A percentile compares a stretch with the other conserved stretches of the same genome.
Evolutionary conservation across 306 rosid species (phyloP).

Genomic region (Lotus japonicus): DNA sequence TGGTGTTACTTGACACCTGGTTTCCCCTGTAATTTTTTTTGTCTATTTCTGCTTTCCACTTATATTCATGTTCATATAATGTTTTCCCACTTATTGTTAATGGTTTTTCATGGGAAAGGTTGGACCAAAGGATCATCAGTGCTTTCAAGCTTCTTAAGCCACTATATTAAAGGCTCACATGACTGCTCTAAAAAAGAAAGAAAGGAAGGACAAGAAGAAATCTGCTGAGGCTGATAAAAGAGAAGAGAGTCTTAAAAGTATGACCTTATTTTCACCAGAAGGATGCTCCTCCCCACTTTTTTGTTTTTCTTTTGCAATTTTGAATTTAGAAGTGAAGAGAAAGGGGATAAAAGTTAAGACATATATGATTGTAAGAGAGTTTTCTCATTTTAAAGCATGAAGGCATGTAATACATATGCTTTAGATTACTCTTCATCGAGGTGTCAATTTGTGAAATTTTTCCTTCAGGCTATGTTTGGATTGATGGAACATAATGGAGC

Average conservation of each 20-base stretch:
- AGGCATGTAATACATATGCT: background rate
- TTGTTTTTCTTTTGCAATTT: background rate
- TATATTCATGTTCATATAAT: background rate
- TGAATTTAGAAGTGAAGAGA: background rate
- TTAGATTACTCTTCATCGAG: slow-evolving; percentile 5
- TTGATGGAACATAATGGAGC: too few relatives aligned
- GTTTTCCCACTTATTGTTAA: background rate
- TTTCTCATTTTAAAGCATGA: background rate
- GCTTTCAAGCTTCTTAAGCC: slow-evolving; percentile 96
- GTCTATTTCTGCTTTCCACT: background rate
- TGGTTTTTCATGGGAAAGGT: slow-evolving; percentile 48
- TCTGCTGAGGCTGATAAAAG: slow-evolving; percentile 58
- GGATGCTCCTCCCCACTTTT: background rate
- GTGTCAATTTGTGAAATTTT: slow-evolving; percentile 4
- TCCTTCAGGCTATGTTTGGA: too few relatives aligned
- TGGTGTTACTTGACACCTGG: background rate
- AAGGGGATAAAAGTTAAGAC: background rate
- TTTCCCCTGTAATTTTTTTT: background rate
- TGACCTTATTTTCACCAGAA: slow-evolving; percentile 10
- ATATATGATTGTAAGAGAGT: background rate
- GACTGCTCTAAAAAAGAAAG: slow-evolving; percentile 91
- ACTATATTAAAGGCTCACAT: slow-evolving; percentile 92
- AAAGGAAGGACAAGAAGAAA: slow-evolving; percentile 89
- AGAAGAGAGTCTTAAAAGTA: slow-evolving; percentile 25
- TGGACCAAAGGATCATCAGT: slow-evolving; percentile 88